Conservation (phyloP, 139 green algal species). For the Prasinococcaceae sp. region DNA sequence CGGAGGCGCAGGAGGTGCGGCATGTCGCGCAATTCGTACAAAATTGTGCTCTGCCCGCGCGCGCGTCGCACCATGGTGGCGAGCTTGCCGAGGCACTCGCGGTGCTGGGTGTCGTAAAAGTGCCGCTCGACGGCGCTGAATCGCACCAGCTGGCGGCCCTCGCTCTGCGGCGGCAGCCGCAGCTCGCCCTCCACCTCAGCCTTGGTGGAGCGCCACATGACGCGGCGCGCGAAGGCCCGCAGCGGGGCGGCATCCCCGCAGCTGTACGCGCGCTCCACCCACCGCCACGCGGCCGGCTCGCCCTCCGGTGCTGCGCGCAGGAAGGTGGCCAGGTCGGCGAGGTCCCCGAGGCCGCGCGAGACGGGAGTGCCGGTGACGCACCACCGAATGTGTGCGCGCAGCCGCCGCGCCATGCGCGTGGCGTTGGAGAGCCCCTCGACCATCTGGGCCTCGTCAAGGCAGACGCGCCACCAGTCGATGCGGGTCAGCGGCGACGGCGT, state of each 20-base stretch:
- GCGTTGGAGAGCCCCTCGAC: slow-evolving; percentile 62
- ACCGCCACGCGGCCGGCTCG: slow-evolving; percentile 40
- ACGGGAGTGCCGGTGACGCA: slow-evolving; percentile 74
- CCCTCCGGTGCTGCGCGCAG: slow-evolving; percentile 31
- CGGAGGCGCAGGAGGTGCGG: slow-evolving; percentile 56
- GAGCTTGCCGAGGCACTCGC: slow-evolving; percentile 7
- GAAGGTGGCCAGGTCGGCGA: slow-evolving; percentile 74
- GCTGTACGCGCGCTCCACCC: slow-evolving; percentile 20
- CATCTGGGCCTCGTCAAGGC: slow-evolving; percentile 85
- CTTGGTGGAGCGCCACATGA: slow-evolving; percentile 79
- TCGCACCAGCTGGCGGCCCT: slow-evolving; percentile 33
- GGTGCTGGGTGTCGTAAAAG: slow-evolving; percentile 68
- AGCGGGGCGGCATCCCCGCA: slow-evolving; percentile 37
- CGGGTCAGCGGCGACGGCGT: slow-evolving; percentile 74
- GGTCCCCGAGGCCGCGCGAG: slow-evolving; percentile 59
- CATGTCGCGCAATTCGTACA: slow-evolving; percentile 34
- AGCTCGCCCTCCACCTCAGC: slow-evolving; percentile 63
- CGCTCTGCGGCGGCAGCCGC: slow-evolving; percentile 49
- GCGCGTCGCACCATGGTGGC: background rate
- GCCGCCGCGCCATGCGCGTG: slow-evolving; percentile 53
- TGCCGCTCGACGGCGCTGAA: slow-evolving; percentile 68
- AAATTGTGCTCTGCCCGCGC: background rate
- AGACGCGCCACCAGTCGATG: slow-evolving; percentile 73
- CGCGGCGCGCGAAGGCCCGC: slow-evolving; percentile 32
- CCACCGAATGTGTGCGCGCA: slow-evolving; percentile 34